phyloP scores from a whole-genome alignment of 139 green algal genomes.

The Zygnema cylindricum region DNA sequence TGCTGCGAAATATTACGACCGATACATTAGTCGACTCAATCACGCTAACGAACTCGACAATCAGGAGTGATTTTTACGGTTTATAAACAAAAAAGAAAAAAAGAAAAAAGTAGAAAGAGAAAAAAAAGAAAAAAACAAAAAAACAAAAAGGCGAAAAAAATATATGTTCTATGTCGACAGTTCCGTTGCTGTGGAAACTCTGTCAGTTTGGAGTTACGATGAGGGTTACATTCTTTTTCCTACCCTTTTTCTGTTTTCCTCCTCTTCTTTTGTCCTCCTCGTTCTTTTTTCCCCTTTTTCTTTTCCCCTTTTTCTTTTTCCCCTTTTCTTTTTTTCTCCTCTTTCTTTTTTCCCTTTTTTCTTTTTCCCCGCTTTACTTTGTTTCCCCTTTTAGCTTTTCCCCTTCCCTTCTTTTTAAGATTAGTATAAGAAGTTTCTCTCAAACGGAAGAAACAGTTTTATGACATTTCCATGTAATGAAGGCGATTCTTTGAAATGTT shows the following conservation, averaged over 20 bases:
- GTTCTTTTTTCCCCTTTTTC: conserved; percentile 4
- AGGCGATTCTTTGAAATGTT: too few relatives aligned
- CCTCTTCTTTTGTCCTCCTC: background rate
- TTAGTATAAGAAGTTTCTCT: too few relatives aligned
- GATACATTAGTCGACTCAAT: conserved; percentile 45
- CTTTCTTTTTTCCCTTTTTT: background rate
- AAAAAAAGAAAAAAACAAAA: too few relatives aligned
- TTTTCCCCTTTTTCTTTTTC: conserved; percentile 1
- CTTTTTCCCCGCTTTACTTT: background rate
- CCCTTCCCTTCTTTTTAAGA: background rate
- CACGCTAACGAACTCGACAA: background rate
- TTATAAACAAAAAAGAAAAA: too few relatives aligned
- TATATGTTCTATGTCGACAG: conserved; percentile 58
- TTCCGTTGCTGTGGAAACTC: conserved; percentile 77
- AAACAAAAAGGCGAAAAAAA: conserved; percentile 64
- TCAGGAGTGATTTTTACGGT: too few relatives aligned
- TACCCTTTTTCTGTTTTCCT: conserved; percentile 61
- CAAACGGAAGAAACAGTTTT: too few relatives aligned
- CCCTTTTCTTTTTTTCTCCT: conserved; percentile 7
- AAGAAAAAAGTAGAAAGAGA: too few relatives aligned
- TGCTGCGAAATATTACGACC: conserved; percentile 62
- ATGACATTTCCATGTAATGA: too few relatives aligned
- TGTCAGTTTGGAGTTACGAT: too few relatives aligned
- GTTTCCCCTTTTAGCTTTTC: background rate
- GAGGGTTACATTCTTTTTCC: conserved; percentile 83